Base-by-base conservation (phyloP, 2,329 filamentous ascomycete genomes). In the Cercospora sp. region DNA sequence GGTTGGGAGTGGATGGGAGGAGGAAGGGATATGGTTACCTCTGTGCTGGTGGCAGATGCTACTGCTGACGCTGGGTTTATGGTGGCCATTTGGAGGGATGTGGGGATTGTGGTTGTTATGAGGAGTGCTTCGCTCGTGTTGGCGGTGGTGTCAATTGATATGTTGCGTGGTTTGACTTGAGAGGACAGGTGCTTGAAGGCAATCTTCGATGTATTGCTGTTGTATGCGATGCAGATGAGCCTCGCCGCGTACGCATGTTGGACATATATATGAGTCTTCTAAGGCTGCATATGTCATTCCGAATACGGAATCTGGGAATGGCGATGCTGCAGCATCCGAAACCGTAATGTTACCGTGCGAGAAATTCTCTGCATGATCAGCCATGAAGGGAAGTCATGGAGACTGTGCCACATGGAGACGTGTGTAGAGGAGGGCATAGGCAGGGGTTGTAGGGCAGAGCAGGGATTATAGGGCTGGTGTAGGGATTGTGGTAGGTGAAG, bases 301-400 rank as follows among this genome's bases (percentile, higher is more conserved):
- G n/a, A 53, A 58, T 16, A 28, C 30, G 31, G 48, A 26, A 53
- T 51, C 7, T 55, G 48, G 42, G 10, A 18, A 18, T 51, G 16
- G 13, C 45, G 6, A 12, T 2, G 45, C 45, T 53, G 30, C 20
- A 13, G 28, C 51, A 18, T 36, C 18, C 36, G 12, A 10, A 7
- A 45, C 65, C 65, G 48, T 59, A 51, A n/a, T 36, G 3, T n/a
- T 31, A 10, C 65, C 23, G 60, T 18, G 16, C 31, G 42, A 36
- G 33, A 45, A 39, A 57, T 42, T 51, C 26, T 64, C 65, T 57
- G 65, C 51, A 60, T 64, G 61, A 42, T 55, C 45, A 26, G 42
- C 51, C 23, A 18, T 53, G 13, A 7, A 60, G 10, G 48, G 48
- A 5, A 53, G 48, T 28, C 20, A 8, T 53, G 48, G 28, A 7